Conservation (phyloP, 2,329 filamentous ascomycete species). For the Aspergillus melleus region DNA sequence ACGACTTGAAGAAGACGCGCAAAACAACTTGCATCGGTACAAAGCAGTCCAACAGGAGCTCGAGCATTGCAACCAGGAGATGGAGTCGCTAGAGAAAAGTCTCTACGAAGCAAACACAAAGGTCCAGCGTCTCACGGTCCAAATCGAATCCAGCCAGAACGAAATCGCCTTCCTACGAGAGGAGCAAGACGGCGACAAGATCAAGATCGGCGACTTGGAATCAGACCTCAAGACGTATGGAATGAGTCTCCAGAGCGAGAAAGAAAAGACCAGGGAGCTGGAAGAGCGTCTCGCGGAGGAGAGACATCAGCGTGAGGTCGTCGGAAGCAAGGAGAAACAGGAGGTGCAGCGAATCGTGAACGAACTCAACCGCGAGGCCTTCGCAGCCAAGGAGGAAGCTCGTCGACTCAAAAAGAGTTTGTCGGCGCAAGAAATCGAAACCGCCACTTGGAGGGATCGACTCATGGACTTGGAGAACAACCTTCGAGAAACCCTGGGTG, state of each 20-base stretch:
- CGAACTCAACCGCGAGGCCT: slow-evolving; percentile 83
- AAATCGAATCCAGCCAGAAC: slow-evolving; percentile 86
- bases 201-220: slow-evolving; percentile 92
- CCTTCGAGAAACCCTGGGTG: slow-evolving; percentile 81
- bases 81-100: slow-evolving; percentile 81
- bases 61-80: slow-evolving; percentile 78
- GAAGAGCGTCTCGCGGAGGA: slow-evolving; percentile 77
- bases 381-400: slow-evolving; percentile 80
- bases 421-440: slow-evolving; percentile 81
- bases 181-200: slow-evolving; percentile 96
- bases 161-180: slow-evolving; percentile 95
- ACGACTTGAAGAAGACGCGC: slow-evolving; percentile 84
- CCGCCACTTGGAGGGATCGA: slow-evolving; percentile 85
- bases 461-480: slow-evolving; percentile 87
- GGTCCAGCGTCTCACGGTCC: slow-evolving; percentile 81
- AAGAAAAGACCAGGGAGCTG: slow-evolving; percentile 70
- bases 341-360: slow-evolving; percentile 93
- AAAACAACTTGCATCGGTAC: slow-evolving; percentile 74
- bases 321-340: slow-evolving; percentile 87
- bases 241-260: slow-evolving; percentile 77
- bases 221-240: slow-evolving; percentile 77
- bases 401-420: slow-evolving; percentile 79
- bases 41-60: slow-evolving; percentile 81
- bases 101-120: slow-evolving; percentile 84
- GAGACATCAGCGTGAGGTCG: slow-evolving; percentile 79